phyloP scores from a whole-genome alignment of 768 basidiomycete species.

The Boletus patriciae region DNA sequence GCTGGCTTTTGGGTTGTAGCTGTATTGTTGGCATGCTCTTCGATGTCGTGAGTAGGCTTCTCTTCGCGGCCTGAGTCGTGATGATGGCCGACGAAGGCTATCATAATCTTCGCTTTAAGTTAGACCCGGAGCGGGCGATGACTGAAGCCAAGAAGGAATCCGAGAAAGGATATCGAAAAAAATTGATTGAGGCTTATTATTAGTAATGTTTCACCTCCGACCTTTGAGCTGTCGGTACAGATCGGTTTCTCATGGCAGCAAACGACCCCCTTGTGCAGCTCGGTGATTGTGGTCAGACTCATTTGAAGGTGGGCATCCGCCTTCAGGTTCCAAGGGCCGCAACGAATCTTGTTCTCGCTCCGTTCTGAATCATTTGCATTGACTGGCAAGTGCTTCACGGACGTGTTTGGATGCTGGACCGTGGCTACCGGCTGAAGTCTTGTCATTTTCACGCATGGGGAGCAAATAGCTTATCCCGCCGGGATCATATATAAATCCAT shows the following conservation, averaged over 20 bases:
- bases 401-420: conserved; percentile 15
- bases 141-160: conserved; percentile 21
- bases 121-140: conserved; percentile 2
- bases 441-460: conserved; percentile 19
- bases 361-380: conserved; percentile 12
- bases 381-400: conserved; percentile 6
- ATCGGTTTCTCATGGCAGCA: conserved; percentile 21
- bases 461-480: conserved; percentile 21
- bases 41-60: conserved; percentile 8
- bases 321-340: conserved; percentile 6
- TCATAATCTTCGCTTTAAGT: conserved; percentile 23
- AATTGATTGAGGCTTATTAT: conserved; percentile 1
- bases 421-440: conserved; percentile 24
- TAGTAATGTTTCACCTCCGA: conserved; percentile 14
- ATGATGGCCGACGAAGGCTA: conserved; percentile 27
- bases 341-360: conserved; percentile 18
- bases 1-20: not conserved
- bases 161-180: conserved; percentile 1
- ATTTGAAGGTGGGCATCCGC: conserved; percentile 8
- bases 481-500: conserved; percentile 31
- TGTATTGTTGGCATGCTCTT: not conserved
- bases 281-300: not conserved
- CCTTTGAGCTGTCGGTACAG: conserved; percentile 18
- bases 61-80: conserved; percentile 12
- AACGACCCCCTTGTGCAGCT: not conserved